Evolutionary conservation across 148 eudicot genomes (phyloP), one percentile per base, ranked within the genome.

Genomic region (Tetragonia tetragonoides): DNA sequence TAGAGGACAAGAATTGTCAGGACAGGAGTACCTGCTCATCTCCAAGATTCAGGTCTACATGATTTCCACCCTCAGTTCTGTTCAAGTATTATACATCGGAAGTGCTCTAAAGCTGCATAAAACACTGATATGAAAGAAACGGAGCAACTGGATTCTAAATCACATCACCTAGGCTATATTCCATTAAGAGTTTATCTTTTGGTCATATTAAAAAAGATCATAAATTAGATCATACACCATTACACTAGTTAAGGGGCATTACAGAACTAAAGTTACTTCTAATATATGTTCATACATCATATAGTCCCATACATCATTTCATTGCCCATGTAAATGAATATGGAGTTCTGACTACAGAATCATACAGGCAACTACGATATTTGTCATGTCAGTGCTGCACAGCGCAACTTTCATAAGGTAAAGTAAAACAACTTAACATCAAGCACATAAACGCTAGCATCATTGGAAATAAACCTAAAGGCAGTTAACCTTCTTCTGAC

Each of bases 401-500:
- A 11, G 2, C 15, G 42, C 65, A 62, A 65, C 67, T 64, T 69
- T 53, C 38, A 69, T 49, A 68, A 75, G 51, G 57, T 53, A 63
- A 59, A 17, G 38, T 12, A 41, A 60, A 69, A 39, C 28, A 53
- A 61, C 57, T 63, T 46, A 39, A 53, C 37, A 49, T 66, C 75
- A 39, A 73, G 44, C 51, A 38, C 75, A 56, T 70, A 51, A 68
- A 1, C 39, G 65, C 65, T 73, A 39, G 8, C 28, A n/a, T 73
- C 16, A 44, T 57, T 34, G 14, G 7, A 44, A 72, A 73, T 73
- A 53, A 53, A 28, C 20, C 59, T 21, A 12, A 77, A 38, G 71
- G 76, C 41, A 39, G 24, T 79, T 63, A 75, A 56, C 77, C 80
- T 79, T 83, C 82, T 70, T 79, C 85, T 0, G 82, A 28, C 77